Conservation (phyloP, 805 yeast species). For the Nakazawaea ernobii region DNA sequence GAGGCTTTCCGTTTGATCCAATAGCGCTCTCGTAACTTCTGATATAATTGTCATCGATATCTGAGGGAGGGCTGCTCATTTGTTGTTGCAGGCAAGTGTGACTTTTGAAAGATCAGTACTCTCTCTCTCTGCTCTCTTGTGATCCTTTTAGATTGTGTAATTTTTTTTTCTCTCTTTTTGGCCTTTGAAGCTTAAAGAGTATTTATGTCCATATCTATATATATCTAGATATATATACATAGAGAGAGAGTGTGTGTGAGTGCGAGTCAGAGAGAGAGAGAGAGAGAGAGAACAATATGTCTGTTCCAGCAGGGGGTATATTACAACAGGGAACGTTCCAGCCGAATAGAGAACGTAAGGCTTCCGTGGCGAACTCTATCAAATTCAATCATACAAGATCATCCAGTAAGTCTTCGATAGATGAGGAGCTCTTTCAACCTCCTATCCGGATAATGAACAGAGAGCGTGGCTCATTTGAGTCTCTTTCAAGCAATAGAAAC, state of each 20-base stretch:
- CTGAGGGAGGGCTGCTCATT: not conserved
- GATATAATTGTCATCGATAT: constrained; percentile 3
- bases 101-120: too few species aligned
- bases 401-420: constrained; percentile 8
- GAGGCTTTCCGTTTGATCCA: not conserved
- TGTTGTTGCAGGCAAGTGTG: too few species aligned
- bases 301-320: constrained; percentile 1
- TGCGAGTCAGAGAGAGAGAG: not conserved
- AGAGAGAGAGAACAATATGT: not conserved
- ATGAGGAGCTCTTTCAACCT: constrained; percentile 4
- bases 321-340: constrained; percentile 1
- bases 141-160: too few species aligned
- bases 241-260: too few species aligned
- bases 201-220: too few species aligned
- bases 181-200: too few species aligned
- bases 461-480: constrained; percentile 7
- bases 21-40: not conserved
- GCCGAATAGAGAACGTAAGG: constrained; percentile 2
- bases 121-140: too few species aligned
- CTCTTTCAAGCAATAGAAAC: not conserved
- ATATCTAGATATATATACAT: too few species aligned
- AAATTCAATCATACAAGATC: constrained; percentile 11
- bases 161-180: too few species aligned
- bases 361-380: constrained; percentile 11
- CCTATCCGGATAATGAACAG: not conserved